Percentiles rank a stretch among this genome's conserved stretches.
Conservation (phyloP, 73 alveolate genomes). For the Tetrahymena malaccensis region DNA sequence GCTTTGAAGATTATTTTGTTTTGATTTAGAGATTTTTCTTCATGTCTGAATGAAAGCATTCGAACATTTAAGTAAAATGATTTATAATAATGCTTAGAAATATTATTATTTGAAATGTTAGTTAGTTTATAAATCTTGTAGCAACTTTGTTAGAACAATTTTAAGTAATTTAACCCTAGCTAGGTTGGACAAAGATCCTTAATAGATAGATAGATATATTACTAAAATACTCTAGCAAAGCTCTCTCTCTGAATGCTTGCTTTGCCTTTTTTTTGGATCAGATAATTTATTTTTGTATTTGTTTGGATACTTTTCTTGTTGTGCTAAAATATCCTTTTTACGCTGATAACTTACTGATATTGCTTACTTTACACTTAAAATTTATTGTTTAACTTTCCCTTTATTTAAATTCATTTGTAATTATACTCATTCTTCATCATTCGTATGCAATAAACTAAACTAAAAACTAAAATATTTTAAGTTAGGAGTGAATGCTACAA, state of each 20-base stretch:
- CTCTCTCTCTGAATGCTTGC: neutral
- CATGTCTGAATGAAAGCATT: neutral
- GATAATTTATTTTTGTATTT: too few relatives aligned
- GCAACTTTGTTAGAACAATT: neutral
- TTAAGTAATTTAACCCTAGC: neutral
- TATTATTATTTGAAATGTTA: neutral
- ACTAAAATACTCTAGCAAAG: neutral
- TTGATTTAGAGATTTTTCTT: neutral
- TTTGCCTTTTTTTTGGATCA: too few relatives aligned
- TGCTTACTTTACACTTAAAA: neutral
- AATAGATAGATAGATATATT: neutral
- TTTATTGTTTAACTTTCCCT: neutral
- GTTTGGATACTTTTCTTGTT: too few relatives aligned
- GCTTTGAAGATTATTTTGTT: neutral
- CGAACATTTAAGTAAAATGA: neutral
- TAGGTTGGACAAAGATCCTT: neutral
- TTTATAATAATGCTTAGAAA: neutral
- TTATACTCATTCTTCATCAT: neutral
- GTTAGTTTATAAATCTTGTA: neutral
- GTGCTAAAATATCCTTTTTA: neutral
- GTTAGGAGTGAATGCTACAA: too few relatives aligned
- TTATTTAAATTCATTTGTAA: too few relatives aligned
- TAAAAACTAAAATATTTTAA: too few relatives aligned
- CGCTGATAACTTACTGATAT: neutral
- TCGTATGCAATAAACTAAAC: neutral